Base-by-base conservation (phyloP, 2,329 filamentous ascomycete genomes). In the Calonectria hongkongensis region DNA sequence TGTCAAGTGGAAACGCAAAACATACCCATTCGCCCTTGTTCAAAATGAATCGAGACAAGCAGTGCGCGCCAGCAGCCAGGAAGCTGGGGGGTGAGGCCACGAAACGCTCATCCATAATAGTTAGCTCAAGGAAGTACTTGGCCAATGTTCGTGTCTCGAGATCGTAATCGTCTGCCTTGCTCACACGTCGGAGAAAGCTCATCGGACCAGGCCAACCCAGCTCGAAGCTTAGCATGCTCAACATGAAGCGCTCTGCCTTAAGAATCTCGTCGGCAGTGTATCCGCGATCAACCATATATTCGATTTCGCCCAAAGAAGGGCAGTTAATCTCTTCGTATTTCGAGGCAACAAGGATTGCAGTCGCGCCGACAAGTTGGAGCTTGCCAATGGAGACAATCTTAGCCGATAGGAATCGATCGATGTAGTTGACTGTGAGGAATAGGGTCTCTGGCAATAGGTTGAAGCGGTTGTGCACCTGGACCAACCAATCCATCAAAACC, bases 301-400 rank as follows among this genome's bases (percentile, higher is more conserved):
- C 94, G 80, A 99, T 98, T 87, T 99, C 97, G 74, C 94, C 91
- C 27, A 99, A 92, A 0, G 96, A 98, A 28, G 96, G 97, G 84
- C 96, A 98, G 85, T 98, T 98, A 87, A 99, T 98, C 86, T 99
- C 97, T 85, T 99, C 97, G 82, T 98, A 99, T 86, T 99, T 99
- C 79, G 97, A 94, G 15, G 97, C 97, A 73, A 99, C 93, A 80
- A 98, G 96, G 77, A 99, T 94, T 30, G 97, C 97, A 4, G 97
- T 98, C 27, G 97, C 96, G 58, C 97, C 97, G 65, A 98, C 97
- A 18, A 99, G 91, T 86, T 99, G 97, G 56, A 99, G 89, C 86
- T 98, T 98, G 74, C 94, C 94, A 16, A 98, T 90, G 1, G 97
- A 98, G 41, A 99, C 96, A 45, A 98, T 92, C 88, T 99, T 99